phyloP scores from a whole-genome alignment of 1,139 yeast genomes.

The Tardiomyces digboiensis region DNA sequence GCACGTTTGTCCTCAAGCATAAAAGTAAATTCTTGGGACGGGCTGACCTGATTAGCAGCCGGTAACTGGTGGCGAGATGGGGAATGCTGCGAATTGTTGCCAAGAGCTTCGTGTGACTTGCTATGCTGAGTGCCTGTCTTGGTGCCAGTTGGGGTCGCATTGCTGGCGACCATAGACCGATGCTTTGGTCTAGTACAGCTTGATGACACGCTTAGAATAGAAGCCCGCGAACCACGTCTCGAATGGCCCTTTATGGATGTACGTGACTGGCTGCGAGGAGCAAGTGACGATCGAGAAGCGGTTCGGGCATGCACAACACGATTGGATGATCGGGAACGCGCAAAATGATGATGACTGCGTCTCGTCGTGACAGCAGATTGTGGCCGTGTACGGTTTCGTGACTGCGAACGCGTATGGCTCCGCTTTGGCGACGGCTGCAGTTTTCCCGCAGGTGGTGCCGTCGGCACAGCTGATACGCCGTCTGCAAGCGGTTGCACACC shows the following conservation, averaged over 20 bases:
- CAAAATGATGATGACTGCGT: not conserved
- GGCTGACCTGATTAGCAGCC: no score
- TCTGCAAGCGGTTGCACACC: not conserved
- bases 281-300: not conserved
- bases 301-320: not conserved
- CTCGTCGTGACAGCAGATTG: not conserved
- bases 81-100: no score
- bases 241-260: conserved; percentile 8
- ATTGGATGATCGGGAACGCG: not conserved
- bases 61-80: no score
- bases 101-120: no score
- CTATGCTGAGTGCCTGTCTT: conserved; percentile 1
- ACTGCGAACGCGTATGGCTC: not conserved
- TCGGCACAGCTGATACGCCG: not conserved
- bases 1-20: not conserved
- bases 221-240: conserved; percentile 12
- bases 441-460: not conserved
- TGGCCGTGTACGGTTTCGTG: not conserved
- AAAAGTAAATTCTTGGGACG: not conserved
- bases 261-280: not conserved
- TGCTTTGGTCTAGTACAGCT: not conserved
- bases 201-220: conserved; percentile 17
- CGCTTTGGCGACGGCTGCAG: not conserved
- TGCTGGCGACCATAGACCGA: conserved; percentile 1
- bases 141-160: not conserved